Evolutionary conservation across 75 land plant species (phyloP), one percentile per base, ranked within the genome.

Genomic region (Pinus taeda): DNA sequence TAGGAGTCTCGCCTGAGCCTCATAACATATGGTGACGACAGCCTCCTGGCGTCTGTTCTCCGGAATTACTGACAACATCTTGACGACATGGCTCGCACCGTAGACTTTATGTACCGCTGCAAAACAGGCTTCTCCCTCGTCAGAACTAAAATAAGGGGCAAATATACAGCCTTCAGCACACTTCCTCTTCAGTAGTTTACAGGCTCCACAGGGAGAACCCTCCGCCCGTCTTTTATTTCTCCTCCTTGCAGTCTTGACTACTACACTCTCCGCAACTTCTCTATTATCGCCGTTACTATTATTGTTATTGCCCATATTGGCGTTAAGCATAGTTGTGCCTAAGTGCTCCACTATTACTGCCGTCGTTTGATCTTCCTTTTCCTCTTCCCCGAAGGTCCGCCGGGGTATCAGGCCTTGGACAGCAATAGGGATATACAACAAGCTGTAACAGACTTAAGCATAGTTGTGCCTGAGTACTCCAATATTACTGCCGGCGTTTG

Each of bases 101-200:
- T 88, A 90, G 13, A 90, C 83, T 67, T 88, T 86, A 78, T 90
- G 91, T 57, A 90, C 91, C 1, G 93, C 88, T 0, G 90, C 88
- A 21, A 90, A 90, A 74, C 87, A 74, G 13, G 91, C 91, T 6
- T 87, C 89, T 4, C 93, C 91, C 30, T 90, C 92, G 73, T 92
- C 92, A 1, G 88, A 76, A 7, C 88, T 87, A 66, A 92, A 92
- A 78, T 92, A 81, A 0, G 94, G 94, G 2, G 94, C 92, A 71
- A 90, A 92, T 4, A 92, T 85, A 85, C 94, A 92, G 29, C 85
- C 89, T 24, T 75, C 84, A n/a, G 82, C 71, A 59, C 94, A 92
- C 79, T 90, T 90, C 76, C 92, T 78, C 36, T 90, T 76, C 61
- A 90, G 73, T 79, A 92, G 88, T 79, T 92, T 92, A 86, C 94